phyloP scores from a whole-genome alignment of 192 early-diverging fungal genomes.

The Coemansia sp. region DNA sequence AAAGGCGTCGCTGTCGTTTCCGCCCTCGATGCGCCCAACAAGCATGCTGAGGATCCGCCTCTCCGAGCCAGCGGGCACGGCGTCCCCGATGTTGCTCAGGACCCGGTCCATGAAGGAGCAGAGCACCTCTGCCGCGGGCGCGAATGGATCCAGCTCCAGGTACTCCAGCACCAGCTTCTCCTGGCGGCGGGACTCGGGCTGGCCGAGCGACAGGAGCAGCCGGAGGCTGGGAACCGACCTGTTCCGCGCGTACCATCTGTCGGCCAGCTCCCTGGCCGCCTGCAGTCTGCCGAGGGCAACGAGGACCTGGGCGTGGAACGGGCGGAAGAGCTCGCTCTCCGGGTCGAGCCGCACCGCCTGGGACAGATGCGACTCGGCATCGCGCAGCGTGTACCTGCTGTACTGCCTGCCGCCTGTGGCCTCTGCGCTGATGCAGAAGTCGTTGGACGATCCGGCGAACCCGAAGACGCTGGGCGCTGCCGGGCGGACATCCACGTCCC shows the following conservation, averaged over 20 bases:
- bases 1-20: conserved; percentile 13
- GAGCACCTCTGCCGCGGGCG: conserved; percentile 12
- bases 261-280: conserved; percentile 9
- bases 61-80: not conserved
- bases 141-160: conserved; percentile 40
- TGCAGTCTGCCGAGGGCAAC: conserved; percentile 16
- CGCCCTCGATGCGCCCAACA: conserved; percentile 36
- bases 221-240: conserved; percentile 14
- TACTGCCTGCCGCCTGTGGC: not conserved
- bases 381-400: conserved; percentile 24
- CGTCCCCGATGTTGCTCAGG: not conserved
- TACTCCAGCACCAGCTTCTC: conserved; percentile 28
- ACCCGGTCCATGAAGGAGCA: conserved; percentile 10
- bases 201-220: conserved; percentile 38
- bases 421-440: not conserved
- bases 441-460: conserved; percentile 4
- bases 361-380: conserved; percentile 25
- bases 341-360: conserved; percentile 22
- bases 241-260: conserved; percentile 8
- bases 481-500: conserved; percentile 1
- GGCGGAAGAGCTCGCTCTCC: conserved; percentile 24
- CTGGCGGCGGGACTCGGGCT: conserved; percentile 10
- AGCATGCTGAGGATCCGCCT: conserved; percentile 20
- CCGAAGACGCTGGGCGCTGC: conserved; percentile 25
- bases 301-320: conserved; percentile 35